Evolutionary conservation across 2,329 filamentous ascomycete genomes (phyloP).

Genomic region (Cladorrhinum sp.): DNA sequence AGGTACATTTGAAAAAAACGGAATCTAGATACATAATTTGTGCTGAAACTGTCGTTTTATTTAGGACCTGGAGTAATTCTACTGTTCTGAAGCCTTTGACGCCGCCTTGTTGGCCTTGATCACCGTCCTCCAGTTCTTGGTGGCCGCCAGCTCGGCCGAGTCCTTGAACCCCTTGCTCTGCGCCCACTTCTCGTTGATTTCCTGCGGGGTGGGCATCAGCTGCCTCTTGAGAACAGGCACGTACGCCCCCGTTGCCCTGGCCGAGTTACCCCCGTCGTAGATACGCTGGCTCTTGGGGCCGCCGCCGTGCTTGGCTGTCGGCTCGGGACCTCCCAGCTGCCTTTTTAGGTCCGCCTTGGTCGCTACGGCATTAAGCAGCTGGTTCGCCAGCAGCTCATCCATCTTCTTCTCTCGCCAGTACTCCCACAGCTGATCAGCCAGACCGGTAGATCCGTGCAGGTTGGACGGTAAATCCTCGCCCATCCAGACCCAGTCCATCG

Average conservation of each 20-base stretch:
- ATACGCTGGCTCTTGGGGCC: slow-evolving; percentile 34
- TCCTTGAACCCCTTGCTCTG: slow-evolving; percentile 55
- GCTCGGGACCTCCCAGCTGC: slow-evolving; percentile 39
- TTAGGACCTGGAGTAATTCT: no score
- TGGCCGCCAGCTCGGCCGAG: slow-evolving; percentile 47
- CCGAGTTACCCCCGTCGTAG: slow-evolving; percentile 57
- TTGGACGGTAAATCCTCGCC: slow-evolving; percentile 60
- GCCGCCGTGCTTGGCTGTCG: slow-evolving; percentile 33
- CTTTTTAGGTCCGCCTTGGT: slow-evolving; percentile 32
- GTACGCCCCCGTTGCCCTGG: slow-evolving; percentile 52
- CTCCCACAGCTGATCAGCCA: slow-evolving; percentile 76
- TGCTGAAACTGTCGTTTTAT: no score
- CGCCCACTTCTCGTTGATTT: slow-evolving; percentile 61
- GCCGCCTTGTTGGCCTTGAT: slow-evolving; percentile 30
- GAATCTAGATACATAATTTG: no score
- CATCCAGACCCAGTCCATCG: slow-evolving; percentile 74
- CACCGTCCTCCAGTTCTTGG: slow-evolving; percentile 35
- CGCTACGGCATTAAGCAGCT: slow-evolving; percentile 64
- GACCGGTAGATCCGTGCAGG: slow-evolving; percentile 62
- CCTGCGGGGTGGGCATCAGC: slow-evolving; percentile 48
- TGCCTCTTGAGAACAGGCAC: slow-evolving; percentile 52
- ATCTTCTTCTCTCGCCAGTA: slow-evolving; percentile 83
- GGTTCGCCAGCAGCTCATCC: slow-evolving; percentile 78
- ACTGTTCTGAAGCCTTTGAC: background rate
- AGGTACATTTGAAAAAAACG: no score